phyloP scores from a whole-genome alignment of 2,329 filamentous ascomycete species.

The Stachybotrys elegans region DNA sequence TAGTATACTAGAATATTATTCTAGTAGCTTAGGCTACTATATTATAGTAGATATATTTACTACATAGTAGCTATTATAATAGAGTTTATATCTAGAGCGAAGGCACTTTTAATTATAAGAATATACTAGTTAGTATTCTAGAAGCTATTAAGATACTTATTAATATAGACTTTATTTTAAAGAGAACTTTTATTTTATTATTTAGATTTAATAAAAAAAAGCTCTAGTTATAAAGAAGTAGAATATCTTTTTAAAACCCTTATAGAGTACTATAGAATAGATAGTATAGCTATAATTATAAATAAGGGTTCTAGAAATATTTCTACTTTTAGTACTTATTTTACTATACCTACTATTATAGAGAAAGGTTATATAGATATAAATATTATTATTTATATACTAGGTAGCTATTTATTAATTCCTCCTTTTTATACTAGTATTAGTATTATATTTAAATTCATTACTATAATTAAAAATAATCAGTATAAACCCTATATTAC shows the following conservation, averaged over 20 bases:
- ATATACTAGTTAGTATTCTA: slow-evolving; percentile 32
- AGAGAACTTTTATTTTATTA: slow-evolving; percentile 52
- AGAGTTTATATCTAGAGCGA: slow-evolving; percentile 39
- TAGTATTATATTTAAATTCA: slow-evolving; percentile 61
- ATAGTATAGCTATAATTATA: slow-evolving; percentile 55
- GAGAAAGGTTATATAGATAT: slow-evolving; percentile 62
- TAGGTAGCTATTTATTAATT: slow-evolving; percentile 56
- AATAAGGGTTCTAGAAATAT: slow-evolving; percentile 45
- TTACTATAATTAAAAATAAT: slow-evolving; percentile 57
- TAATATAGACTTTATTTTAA: slow-evolving; percentile 43
- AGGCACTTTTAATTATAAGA: slow-evolving; percentile 38
- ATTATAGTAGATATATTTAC: slow-evolving; percentile 36
- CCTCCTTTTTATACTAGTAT: slow-evolving; percentile 64
- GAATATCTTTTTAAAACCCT: slow-evolving; percentile 44
- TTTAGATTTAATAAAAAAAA: slow-evolving; percentile 66
- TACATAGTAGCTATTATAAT: slow-evolving; percentile 36
- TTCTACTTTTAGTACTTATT: slow-evolving; percentile 24
- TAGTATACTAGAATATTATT: slow-evolving; percentile 40
- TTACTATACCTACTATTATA: slow-evolving; percentile 53
- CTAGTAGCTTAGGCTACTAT: slow-evolving; percentile 38
- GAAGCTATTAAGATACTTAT: slow-evolving; percentile 44
- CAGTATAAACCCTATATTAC: slow-evolving; percentile 44
- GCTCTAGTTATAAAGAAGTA: slow-evolving; percentile 53
- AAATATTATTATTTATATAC: slow-evolving; percentile 49
- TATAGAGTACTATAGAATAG: slow-evolving; percentile 47